These are phyloP conservation scores for Monilinia fructicola DNA, from an alignment of 2,329 filamentous ascomycete species.

Conservation along the genomic window DNA sequence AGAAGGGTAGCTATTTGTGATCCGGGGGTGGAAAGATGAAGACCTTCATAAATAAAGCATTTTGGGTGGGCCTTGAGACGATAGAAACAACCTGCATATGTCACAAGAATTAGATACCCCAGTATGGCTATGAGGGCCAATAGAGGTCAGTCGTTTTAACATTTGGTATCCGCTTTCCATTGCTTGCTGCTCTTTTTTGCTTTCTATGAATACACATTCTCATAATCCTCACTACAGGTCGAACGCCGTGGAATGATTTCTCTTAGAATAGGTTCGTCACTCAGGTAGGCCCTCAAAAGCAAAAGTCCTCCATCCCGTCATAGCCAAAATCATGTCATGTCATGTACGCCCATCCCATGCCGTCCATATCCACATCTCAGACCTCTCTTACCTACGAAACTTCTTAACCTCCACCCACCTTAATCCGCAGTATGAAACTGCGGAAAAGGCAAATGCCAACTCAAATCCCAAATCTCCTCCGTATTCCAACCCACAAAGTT, in stretches of 20 bases:
- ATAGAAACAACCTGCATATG: neutral
- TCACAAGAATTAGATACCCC: neutral
- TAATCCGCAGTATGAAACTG: constrained; percentile 52
- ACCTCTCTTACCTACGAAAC: constrained; percentile 42
- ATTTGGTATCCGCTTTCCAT: neutral
- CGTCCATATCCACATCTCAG: neutral
- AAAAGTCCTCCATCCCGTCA: neutral
- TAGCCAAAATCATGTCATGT: constrained; percentile 2
- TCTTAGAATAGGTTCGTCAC: neutral
- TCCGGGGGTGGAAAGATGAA: neutral
- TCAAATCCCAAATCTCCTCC: constrained; percentile 64
- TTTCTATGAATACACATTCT: neutral
- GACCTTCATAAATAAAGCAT: neutral
- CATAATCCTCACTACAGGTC: neutral
- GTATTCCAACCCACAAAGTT: constrained; percentile 40
- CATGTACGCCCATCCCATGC: neutral
- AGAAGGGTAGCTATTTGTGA: constrained; percentile 53
- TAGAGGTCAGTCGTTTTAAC: neutral
- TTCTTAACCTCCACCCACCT: constrained; percentile 44
- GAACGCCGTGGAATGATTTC: neutral
- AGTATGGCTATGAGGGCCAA: neutral
- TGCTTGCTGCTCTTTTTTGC: neutral
- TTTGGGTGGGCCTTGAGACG: neutral
- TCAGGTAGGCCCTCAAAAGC: neutral
- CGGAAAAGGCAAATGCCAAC: constrained; percentile 61